Conservation (phyloP, 2,329 filamentous ascomycete genomes). For the Podosphaera leucotricha region DNA sequence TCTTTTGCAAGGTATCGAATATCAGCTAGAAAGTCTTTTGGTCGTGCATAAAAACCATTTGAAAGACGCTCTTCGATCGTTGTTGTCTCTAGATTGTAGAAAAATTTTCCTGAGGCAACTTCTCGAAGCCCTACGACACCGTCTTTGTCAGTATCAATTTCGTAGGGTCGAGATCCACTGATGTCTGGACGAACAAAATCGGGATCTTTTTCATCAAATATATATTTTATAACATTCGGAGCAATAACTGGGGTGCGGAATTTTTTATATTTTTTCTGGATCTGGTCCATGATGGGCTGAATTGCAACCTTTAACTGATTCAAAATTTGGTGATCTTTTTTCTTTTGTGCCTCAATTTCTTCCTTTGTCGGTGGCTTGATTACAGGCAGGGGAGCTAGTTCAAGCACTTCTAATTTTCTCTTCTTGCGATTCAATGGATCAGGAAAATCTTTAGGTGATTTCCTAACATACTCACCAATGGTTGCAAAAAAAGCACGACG, state of each 20-base stretch:
- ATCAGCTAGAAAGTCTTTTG: slow-evolving; percentile 72
- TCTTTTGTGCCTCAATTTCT: slow-evolving; percentile 57
- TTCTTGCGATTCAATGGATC: slow-evolving; percentile 71
- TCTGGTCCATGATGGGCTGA: slow-evolving; percentile 92
- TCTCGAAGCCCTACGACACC: slow-evolving; percentile 58
- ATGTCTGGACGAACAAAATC: slow-evolving; percentile 32
- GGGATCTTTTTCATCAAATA: slow-evolving; percentile 66
- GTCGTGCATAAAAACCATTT: slow-evolving; percentile 86
- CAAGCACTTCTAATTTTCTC: slow-evolving; percentile 54
- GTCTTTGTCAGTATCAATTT: slow-evolving; percentile 56
- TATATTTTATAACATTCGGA: slow-evolving; percentile 49
- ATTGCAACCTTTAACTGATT: slow-evolving; percentile 75
- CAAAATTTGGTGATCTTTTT: slow-evolving; percentile 59
- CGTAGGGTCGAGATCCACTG: slow-evolving; percentile 45
- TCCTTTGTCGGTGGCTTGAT: slow-evolving; percentile 42
- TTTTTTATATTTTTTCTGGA: slow-evolving; percentile 71
- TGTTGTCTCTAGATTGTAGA: slow-evolving; percentile 80
- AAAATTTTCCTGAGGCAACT: slow-evolving; percentile 57
- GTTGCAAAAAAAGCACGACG: slow-evolving; percentile 62
- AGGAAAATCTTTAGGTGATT: slow-evolving; percentile 65
- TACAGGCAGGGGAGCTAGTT: slow-evolving; percentile 41
- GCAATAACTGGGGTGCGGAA: slow-evolving; percentile 66
- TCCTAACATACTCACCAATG: slow-evolving; percentile 54
- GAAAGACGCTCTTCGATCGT: slow-evolving; percentile 91
- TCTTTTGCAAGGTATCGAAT: slow-evolving; percentile 71